A percentile compares a stretch with the other conserved stretches of the same genome.
Conservation (phyloP, 2,329 filamentous ascomycete species). For the Mollisia scopiformis region DNA sequence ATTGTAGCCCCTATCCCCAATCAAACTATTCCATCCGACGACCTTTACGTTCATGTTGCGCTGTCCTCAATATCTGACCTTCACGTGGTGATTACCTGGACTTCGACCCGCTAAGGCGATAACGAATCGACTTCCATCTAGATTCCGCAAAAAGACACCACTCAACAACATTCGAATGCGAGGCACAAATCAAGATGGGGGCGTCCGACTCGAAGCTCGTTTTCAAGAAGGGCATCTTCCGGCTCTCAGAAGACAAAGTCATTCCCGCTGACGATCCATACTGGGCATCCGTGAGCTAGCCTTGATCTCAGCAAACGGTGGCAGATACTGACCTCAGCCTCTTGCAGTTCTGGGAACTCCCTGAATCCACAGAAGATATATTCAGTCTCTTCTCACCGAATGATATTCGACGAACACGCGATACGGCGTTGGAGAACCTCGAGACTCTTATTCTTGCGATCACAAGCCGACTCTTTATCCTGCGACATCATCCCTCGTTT, state of each 20-base stretch:
- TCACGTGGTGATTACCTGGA: conserved; percentile 23
- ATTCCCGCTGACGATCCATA: conserved; percentile 89
- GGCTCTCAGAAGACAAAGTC: conserved; percentile 86
- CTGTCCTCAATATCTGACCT: background rate
- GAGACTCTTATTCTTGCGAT: conserved; percentile 86
- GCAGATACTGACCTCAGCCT: conserved; percentile 16
- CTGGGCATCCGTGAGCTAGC: conserved; percentile 79
- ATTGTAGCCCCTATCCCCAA: too few species aligned
- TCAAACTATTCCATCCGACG: too few species aligned
- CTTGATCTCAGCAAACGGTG: conserved; percentile 3
- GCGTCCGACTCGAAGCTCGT: conserved; percentile 98
- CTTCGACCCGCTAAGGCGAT: conserved; percentile 1
- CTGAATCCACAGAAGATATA: conserved; percentile 92
- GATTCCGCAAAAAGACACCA: background rate
- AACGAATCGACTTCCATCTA: background rate
- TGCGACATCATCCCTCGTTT: conserved; percentile 89
- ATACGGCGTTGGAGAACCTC: conserved; percentile 82
- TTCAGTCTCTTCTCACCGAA: conserved; percentile 92
- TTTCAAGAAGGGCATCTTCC: conserved; percentile 98
- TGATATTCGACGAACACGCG: conserved; percentile 86
- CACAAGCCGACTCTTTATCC: conserved; percentile 77
- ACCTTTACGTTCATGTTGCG: background rate
- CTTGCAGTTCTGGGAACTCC: conserved; percentile 94
- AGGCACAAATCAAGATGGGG: conserved; percentile 66
- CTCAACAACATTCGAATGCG: conserved; percentile 26